These are phyloP conservation scores for Metschnikowia similis DNA, from an alignment of 805 yeast species.

Conservation along the genomic window DNA sequence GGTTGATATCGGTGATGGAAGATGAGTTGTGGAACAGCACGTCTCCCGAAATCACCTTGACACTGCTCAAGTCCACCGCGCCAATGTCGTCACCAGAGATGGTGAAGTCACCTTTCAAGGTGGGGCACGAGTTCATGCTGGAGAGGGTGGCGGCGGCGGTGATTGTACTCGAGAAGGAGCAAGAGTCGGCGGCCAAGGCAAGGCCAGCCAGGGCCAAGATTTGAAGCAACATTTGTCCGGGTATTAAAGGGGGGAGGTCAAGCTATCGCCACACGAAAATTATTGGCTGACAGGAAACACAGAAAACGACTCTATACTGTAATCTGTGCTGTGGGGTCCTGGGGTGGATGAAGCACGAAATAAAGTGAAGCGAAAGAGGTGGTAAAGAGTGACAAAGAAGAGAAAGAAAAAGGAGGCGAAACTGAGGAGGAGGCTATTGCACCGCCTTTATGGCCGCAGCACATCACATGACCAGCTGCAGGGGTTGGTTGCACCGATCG, in stretches of 20 bases:
- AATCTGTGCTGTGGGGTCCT: not conserved
- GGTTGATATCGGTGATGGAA: constrained; percentile 30
- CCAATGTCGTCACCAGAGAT: constrained; percentile 32
- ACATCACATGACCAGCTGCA: not conserved
- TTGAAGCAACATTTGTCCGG: constrained; percentile 3
- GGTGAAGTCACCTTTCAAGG: constrained; percentile 37
- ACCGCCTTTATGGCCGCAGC: not conserved
- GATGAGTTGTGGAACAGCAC: constrained; percentile 37
- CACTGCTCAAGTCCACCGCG: constrained; percentile 26
- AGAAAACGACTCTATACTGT: not conserved
- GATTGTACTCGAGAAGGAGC: constrained; percentile 39
- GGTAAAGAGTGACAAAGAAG: not conserved
- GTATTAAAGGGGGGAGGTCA: not conserved
- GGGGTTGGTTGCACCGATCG: not conserved
- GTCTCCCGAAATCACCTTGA: constrained; percentile 28
- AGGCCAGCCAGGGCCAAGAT: constrained; percentile 13
- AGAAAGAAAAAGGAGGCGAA: not conserved
- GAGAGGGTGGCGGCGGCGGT: constrained; percentile 35
- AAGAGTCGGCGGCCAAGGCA: constrained; percentile 16
- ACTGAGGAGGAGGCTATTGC: not conserved
- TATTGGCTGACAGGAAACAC: not conserved
- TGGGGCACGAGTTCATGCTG: constrained; percentile 35
- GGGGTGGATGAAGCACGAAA: too few relatives aligned
- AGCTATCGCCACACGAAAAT: not conserved
- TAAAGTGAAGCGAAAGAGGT: not conserved